Conservation (phyloP, 305 asterid species). For the Fraxinus velutina region DNA sequence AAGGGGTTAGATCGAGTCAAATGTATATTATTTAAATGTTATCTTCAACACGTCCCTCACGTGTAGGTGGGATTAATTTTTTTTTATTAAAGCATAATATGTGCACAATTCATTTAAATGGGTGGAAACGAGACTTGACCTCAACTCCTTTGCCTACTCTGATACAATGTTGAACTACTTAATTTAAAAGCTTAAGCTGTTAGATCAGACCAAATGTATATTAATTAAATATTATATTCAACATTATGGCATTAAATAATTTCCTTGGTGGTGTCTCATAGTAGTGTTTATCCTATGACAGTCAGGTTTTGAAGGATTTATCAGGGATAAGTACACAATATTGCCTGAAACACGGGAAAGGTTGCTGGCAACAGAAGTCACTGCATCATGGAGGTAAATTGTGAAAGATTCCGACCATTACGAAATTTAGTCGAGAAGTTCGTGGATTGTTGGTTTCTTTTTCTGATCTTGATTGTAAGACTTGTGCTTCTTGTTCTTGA, state of each 20-base stretch:
- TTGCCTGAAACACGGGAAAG: constrained; percentile 94
- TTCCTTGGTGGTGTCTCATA: constrained; percentile 22
- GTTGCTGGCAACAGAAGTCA: constrained; percentile 88
- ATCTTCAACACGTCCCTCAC: neutral
- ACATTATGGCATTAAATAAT: neutral
- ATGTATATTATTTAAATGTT: neutral
- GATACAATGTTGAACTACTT: neutral
- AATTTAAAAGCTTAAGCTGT: neutral
- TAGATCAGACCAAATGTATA: neutral
- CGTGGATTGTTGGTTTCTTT: neutral
- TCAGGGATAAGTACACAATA: constrained; percentile 76
- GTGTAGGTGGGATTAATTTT: neutral
- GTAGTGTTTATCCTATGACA: constrained; percentile 32
- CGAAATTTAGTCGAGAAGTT: constrained; percentile 5
- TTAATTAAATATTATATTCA: neutral
- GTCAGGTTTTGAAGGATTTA: constrained; percentile 97
- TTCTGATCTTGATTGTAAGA: neutral
- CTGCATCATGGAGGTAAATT: constrained; percentile 80
- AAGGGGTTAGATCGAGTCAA: neutral
- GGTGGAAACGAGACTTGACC: neutral
- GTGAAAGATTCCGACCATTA: neutral
- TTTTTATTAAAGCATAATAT: neutral
- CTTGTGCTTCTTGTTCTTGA: constrained; percentile 1
- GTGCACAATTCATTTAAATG: neutral
- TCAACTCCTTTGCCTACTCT: neutral